phyloP scores from a whole-genome alignment of 345 rosid species.

The Carallia pectinifolia region DNA sequence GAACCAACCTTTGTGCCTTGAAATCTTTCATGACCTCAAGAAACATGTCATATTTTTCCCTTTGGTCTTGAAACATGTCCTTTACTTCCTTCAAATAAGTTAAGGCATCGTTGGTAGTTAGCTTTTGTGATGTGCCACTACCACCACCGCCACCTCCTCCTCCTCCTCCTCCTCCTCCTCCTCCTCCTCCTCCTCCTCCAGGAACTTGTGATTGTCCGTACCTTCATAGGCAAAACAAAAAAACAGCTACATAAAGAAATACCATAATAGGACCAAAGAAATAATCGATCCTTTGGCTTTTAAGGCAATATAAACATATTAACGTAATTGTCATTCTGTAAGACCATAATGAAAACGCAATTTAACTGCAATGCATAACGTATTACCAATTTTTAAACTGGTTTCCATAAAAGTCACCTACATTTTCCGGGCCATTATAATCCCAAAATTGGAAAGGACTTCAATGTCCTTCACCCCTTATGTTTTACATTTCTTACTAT shows the following conservation, averaged over 20 bases:
- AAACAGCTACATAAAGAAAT: not conserved
- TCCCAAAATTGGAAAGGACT: not conserved
- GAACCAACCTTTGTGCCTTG: conserved; percentile 74
- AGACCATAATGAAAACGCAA: too few relatives aligned
- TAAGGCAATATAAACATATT: too few relatives aligned
- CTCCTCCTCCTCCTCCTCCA: conserved; percentile 10
- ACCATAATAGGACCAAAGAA: not conserved
- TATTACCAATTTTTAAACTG: too few relatives aligned
- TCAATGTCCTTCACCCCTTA: not conserved
- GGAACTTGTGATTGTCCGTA: conserved; percentile 54
- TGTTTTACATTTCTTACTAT: not conserved
- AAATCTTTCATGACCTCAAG: conserved; percentile 98
- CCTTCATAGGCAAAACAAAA: conserved; percentile 28
- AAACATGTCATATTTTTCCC: conserved; percentile 80
- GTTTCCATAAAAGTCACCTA: not conserved
- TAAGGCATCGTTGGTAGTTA: conserved; percentile 83
- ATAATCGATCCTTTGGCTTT: too few relatives aligned
- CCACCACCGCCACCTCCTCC: conserved; percentile 13
- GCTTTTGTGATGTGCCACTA: conserved; percentile 40
- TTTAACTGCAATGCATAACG: not conserved
- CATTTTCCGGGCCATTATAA: not conserved
- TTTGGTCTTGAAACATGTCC: conserved; percentile 91
- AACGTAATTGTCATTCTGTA: too few relatives aligned
- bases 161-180: conserved; percentile 9
- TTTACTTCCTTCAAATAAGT: conserved; percentile 82